phyloP scores from a whole-genome alignment of 805 yeast species.

The Nakazawaea sp. region DNA sequence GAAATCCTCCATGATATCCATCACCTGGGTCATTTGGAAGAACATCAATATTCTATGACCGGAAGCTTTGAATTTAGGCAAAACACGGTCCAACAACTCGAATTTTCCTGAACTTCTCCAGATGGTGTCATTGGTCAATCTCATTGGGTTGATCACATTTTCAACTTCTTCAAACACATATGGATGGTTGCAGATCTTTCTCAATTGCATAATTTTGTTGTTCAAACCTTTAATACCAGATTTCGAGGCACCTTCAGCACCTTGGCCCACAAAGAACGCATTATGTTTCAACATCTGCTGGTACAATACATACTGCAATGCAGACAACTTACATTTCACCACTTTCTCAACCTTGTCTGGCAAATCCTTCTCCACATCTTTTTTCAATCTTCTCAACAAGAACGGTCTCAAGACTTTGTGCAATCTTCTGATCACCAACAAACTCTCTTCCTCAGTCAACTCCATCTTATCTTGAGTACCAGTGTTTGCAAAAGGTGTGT shows the following conservation, averaged over 20 bases:
- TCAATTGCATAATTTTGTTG: slow-evolving; percentile 78
- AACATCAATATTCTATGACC: slow-evolving; percentile 79
- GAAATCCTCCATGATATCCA: slow-evolving; percentile 87
- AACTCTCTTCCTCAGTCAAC: slow-evolving; percentile 78
- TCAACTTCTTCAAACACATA: slow-evolving; percentile 83
- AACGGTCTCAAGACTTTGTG: slow-evolving; percentile 85
- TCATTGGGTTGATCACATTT: slow-evolving; percentile 55
- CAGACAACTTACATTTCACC: slow-evolving; percentile 70
- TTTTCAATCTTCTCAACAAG: slow-evolving; percentile 74
- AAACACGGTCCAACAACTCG: slow-evolving; percentile 65
- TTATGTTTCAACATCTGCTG: slow-evolving; percentile 75
- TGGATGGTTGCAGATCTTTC: slow-evolving; percentile 85
- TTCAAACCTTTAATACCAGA: slow-evolving; percentile 72
- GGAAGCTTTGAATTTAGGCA: slow-evolving; percentile 67
- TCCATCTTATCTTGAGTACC: slow-evolving; percentile 78
- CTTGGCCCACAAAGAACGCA: slow-evolving; percentile 53
- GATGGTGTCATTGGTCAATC: slow-evolving; percentile 55
- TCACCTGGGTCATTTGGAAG: slow-evolving; percentile 85
- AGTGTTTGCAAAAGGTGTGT: slow-evolving; percentile 81
- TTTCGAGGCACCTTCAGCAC: slow-evolving; percentile 50
- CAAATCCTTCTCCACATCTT: slow-evolving; percentile 80
- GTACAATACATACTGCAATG: slow-evolving; percentile 62
- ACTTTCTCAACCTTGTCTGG: slow-evolving; percentile 84
- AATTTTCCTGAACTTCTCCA: slow-evolving; percentile 81
- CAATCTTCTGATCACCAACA: slow-evolving; percentile 75